A percentile compares a stretch with the other conserved stretches of the same genome.
These are phyloP conservation scores for Novymonas esmeraldas DNA, from an alignment of 208 protist genomes.

Conservation along the genomic window DNA sequence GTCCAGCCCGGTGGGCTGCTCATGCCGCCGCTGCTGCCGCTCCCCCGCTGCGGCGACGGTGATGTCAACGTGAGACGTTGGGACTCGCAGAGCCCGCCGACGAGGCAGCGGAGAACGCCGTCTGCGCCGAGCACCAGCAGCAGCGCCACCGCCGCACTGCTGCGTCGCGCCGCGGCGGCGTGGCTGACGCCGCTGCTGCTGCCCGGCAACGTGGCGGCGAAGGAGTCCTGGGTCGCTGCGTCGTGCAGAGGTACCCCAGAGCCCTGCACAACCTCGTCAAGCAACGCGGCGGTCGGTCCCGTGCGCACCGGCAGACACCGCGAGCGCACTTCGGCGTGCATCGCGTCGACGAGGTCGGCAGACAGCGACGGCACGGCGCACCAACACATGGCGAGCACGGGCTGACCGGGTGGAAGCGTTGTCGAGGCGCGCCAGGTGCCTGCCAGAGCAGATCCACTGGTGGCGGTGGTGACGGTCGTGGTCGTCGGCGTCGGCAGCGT, in stretches of 20 bases:
- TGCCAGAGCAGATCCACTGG: too few relatives aligned
- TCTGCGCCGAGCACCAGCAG: slow-evolving; percentile 51
- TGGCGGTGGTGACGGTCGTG: too few relatives aligned
- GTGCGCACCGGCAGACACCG: slow-evolving; percentile 36
- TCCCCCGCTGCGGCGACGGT: neutral
- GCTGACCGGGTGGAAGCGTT: slow-evolving; percentile 19
- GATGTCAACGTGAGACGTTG: slow-evolving; percentile 16
- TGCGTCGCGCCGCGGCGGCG: neutral
- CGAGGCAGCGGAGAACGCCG: slow-evolving; percentile 56
- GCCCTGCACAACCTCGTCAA: slow-evolving; percentile 25
- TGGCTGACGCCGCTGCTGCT: too few relatives aligned
- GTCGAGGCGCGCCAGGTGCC: slow-evolving; percentile 7
- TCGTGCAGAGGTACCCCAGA: neutral
- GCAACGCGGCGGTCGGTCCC: slow-evolving; percentile 21
- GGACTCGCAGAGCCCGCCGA: slow-evolving; percentile 71
- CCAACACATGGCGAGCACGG: slow-evolving; percentile 34
- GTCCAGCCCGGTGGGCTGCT: slow-evolving; percentile 12
- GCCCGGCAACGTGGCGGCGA: too few relatives aligned
- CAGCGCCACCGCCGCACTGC: slow-evolving; percentile 28
- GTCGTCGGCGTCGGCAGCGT: too few relatives aligned
- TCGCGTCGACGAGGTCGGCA: slow-evolving; percentile 5
- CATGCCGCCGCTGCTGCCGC: neutral
- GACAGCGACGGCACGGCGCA: slow-evolving; percentile 20
- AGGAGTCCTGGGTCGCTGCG: too few relatives aligned
- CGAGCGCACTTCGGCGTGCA: slow-evolving; percentile 15